phyloP scores from a whole-genome alignment of 257 asterid species.

The Nicotiana benthamiana region DNA sequence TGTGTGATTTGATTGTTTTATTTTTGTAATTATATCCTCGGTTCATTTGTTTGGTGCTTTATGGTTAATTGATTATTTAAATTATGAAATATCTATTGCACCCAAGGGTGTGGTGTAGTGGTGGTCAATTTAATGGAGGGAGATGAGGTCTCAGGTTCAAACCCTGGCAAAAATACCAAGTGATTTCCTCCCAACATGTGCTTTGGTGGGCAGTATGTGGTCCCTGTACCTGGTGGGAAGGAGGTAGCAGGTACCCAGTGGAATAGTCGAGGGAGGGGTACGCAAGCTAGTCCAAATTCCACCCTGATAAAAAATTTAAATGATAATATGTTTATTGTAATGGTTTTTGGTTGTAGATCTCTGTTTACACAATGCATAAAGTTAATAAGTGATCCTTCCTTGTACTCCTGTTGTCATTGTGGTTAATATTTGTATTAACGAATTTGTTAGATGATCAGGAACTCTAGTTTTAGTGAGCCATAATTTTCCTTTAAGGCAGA shows the following conservation, averaged over 20 bases:
- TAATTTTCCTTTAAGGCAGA: background rate
- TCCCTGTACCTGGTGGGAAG: too few relatives aligned
- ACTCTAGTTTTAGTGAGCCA: background rate
- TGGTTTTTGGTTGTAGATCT: background rate
- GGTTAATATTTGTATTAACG: background rate
- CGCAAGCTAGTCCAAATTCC: too few relatives aligned
- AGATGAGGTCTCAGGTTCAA: too few relatives aligned
- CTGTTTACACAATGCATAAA: background rate
- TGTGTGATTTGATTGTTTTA: background rate
- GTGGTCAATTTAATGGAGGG: too few relatives aligned
- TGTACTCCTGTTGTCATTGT: background rate
- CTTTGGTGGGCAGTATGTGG: too few relatives aligned
- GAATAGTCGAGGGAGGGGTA: too few relatives aligned
- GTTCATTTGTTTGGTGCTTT: background rate
- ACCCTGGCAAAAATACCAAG: too few relatives aligned
- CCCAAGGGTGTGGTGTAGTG: too few relatives aligned
- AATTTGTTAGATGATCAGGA: background rate
- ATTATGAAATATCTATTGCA: background rate
- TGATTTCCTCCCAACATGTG: too few relatives aligned
- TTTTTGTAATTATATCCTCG: background rate
- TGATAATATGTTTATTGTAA: background rate
- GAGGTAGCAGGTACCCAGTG: too few relatives aligned
- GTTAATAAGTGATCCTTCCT: background rate
- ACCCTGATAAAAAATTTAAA: too few relatives aligned
- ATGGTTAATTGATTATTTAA: background rate